Percentiles rank a stretch among this genome's conserved stretches.
phyloP scores from a whole-genome alignment of 2,329 filamentous ascomycete species.

The Aureobasidium sp. region DNA sequence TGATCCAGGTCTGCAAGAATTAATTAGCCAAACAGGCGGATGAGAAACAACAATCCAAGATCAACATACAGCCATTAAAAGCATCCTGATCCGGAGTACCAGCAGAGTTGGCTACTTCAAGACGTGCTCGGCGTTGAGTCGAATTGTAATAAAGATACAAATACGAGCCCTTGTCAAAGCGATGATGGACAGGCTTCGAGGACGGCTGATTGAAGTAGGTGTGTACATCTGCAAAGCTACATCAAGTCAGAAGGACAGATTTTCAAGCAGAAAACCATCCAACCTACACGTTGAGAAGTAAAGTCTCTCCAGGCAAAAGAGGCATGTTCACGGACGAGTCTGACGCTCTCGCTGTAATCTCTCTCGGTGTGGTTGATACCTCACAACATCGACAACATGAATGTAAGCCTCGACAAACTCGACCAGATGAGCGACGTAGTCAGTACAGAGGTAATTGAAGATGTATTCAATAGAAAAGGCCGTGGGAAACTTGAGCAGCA shows the following conservation, averaged over 20 bases:
- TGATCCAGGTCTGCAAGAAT: slow-evolving; percentile 53
- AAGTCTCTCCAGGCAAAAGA: slow-evolving; percentile 38
- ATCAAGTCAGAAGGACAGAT: not conserved
- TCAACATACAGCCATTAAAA: slow-evolving; percentile 62
- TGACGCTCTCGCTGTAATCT: slow-evolving; percentile 5
- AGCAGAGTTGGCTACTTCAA: slow-evolving; percentile 68
- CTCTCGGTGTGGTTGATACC: slow-evolving; percentile 12
- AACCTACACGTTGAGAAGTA: slow-evolving; percentile 39
- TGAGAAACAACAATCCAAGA: not conserved
- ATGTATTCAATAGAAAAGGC: slow-evolving; percentile 14
- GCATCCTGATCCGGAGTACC: slow-evolving; percentile 71
- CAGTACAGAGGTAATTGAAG: slow-evolving; percentile 16
- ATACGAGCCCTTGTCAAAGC: slow-evolving; percentile 72
- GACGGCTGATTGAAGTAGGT: slow-evolving; percentile 67
- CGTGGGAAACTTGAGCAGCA: slow-evolving; percentile 14
- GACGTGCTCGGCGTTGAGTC: slow-evolving; percentile 54
- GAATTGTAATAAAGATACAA: slow-evolving; percentile 73
- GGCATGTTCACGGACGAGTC: slow-evolving; percentile 31
- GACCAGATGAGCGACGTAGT: slow-evolving; percentile 20
- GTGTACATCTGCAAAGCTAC: slow-evolving; percentile 70
- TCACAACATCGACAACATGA: slow-evolving; percentile 19
- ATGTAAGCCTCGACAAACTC: slow-evolving; percentile 22
- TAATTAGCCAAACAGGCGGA: not conserved
- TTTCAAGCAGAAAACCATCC: not conserved
- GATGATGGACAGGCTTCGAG: slow-evolving; percentile 62